Evolutionary conservation across 768 basidiomycete species (phyloP).

Genomic region (Panaeolus cyanescens): DNA sequence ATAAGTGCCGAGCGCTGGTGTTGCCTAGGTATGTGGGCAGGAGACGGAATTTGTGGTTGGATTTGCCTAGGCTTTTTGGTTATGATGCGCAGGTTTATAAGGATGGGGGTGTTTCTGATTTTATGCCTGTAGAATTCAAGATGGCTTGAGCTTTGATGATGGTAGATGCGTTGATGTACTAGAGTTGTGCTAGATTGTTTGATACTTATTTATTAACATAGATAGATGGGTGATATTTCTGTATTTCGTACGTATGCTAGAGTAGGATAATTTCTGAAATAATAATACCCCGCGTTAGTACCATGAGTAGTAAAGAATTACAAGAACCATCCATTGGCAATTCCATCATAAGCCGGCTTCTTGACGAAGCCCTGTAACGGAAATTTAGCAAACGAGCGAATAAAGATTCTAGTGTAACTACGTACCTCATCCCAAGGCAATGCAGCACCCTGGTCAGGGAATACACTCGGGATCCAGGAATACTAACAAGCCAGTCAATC

Average conservation of each 20-base stretch:
- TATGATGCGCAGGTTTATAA: neutral
- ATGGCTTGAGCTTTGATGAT: neutral
- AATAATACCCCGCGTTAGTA: too few relatives aligned
- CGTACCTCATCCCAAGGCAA: conserved; percentile 5
- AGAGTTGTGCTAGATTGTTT: neutral
- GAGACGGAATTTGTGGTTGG: neutral
- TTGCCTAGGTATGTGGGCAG: neutral
- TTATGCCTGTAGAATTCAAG: neutral
- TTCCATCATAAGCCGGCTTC: conserved; percentile 50
- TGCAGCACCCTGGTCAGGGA: conserved; percentile 39
- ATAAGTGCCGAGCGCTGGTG: neutral
- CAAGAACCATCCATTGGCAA: conserved; percentile 33
- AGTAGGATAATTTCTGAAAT: too few relatives aligned
- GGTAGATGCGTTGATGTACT: neutral
- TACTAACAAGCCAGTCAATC: conserved; percentile 23
- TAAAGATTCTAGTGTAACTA: neutral
- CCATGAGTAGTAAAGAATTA: conserved; percentile 9
- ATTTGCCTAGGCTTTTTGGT: neutral
- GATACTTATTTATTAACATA: too few relatives aligned
- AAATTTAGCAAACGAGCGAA: neutral
- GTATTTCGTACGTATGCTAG: neutral
- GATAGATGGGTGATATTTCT: neutral
- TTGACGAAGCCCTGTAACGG: conserved; percentile 34
- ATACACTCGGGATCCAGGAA: conserved; percentile 39
- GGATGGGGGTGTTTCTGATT: neutral